These are phyloP conservation scores for Solioccasus polychromus DNA, from an alignment of 768 basidiomycete genomes.

Conservation along the genomic window DNA sequence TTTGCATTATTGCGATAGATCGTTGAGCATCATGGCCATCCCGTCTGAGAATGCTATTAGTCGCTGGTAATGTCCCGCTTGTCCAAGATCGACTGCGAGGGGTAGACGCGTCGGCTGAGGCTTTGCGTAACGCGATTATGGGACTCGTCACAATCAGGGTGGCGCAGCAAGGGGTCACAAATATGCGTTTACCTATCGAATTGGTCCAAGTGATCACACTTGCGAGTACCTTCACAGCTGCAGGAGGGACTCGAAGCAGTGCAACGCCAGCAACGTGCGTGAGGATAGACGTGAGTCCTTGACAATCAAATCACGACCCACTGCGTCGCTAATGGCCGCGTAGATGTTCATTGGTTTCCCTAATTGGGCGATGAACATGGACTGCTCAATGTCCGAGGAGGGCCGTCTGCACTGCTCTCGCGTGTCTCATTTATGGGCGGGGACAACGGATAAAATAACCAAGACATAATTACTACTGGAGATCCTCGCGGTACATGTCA, in stretches of 20 bases:
- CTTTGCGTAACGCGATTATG: slow-evolving; percentile 37
- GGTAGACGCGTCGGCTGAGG: slow-evolving; percentile 37
- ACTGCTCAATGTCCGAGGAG: slow-evolving; percentile 41
- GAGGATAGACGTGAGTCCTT: slow-evolving; percentile 38
- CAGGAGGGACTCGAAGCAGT: slow-evolving; percentile 29
- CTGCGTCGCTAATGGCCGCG: slow-evolving; percentile 12
- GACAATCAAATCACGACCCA: slow-evolving; percentile 5
- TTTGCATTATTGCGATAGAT: slow-evolving; percentile 44
- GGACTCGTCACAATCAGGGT: slow-evolving; percentile 36
- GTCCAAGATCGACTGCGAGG: slow-evolving; percentile 39
- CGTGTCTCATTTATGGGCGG: slow-evolving; percentile 27
- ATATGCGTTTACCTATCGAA: slow-evolving; percentile 37
- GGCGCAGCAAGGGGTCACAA: slow-evolving; percentile 18
- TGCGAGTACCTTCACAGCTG: slow-evolving; percentile 29
- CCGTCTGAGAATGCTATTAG: slow-evolving; percentile 43
- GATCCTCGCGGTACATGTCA: slow-evolving; percentile 42
- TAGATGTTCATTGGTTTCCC: slow-evolving; percentile 44
- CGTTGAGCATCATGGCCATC: slow-evolving; percentile 45
- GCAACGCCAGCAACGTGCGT: slow-evolving; percentile 27
- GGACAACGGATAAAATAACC: slow-evolving; percentile 28
- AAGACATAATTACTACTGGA: slow-evolving; percentile 39
- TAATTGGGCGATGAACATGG: slow-evolving; percentile 38
- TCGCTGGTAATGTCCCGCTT: slow-evolving; percentile 40
- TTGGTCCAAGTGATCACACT: slow-evolving; percentile 35
- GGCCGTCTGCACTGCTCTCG: slow-evolving; percentile 37